phyloP scores from a whole-genome alignment of 345 rosid species.

The Noccaea bulbosa region DNA sequence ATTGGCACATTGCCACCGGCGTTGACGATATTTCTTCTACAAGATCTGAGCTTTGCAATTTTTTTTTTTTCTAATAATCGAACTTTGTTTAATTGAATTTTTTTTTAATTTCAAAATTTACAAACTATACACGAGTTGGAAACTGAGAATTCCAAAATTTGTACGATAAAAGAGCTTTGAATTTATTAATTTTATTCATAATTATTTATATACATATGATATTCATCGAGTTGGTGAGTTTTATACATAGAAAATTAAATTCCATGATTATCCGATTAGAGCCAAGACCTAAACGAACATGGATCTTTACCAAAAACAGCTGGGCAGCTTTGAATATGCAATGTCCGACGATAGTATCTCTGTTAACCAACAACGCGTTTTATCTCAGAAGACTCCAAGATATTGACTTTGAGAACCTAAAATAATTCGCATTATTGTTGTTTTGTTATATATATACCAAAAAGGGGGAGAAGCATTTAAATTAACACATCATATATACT shows the following conservation, averaged over 20 bases:
- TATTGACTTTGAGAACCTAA: constrained; percentile 32
- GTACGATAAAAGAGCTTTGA: background rate
- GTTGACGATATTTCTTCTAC: constrained; percentile 23
- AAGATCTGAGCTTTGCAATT: background rate
- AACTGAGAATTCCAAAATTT: too few relatives aligned
- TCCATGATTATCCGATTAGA: constrained; percentile 12
- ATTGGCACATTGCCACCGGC: constrained; percentile 40
- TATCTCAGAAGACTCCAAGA: constrained; percentile 34
- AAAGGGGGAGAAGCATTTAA: background rate
- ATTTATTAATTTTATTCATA: background rate
- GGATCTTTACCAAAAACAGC: constrained; percentile 39
- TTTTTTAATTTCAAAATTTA: background rate
- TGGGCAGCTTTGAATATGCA: constrained; percentile 38
- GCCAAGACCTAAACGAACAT: constrained; percentile 17
- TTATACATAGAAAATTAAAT: background rate
- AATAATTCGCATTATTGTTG: constrained; percentile 22
- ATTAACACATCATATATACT: background rate
- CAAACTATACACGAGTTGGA: background rate
- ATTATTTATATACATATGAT: background rate
- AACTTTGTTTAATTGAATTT: background rate
- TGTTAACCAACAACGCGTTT: constrained; percentile 43
- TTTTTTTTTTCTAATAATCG: background rate
- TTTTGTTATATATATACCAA: constrained; percentile 22
- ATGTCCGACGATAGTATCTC: constrained; percentile 27
- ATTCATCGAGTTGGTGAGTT: background rate